Evolutionary conservation across 352 stramenopile genomes (phyloP).

Genomic region (Phytopythium delawarense): DNA sequence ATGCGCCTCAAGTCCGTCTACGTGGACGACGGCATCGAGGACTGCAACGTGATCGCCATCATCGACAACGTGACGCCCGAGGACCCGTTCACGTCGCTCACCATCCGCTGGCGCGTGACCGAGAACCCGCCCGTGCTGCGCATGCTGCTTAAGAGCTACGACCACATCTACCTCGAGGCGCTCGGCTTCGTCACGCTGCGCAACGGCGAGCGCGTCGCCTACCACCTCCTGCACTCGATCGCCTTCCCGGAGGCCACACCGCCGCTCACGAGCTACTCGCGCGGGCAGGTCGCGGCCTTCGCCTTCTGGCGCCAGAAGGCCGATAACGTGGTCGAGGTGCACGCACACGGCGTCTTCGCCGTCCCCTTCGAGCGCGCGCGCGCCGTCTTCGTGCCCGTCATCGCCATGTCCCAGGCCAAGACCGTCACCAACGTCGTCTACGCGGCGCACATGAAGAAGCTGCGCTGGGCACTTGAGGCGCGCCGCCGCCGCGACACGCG

Average conservation of each 20-base stretch:
- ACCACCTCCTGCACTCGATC: conserved; percentile 42
- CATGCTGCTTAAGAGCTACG: conserved; percentile 18
- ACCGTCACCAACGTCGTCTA: conserved; percentile 26
- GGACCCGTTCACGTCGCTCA: conserved; percentile 13
- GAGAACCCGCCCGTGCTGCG: conserved; percentile 13
- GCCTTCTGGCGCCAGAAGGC: conserved; percentile 29
- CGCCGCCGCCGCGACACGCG: conserved; percentile 5
- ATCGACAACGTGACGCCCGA: conserved; percentile 8
- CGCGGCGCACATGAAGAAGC: conserved; percentile 26
- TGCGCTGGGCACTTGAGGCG: conserved; percentile 21
- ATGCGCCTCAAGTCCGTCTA: conserved; percentile 10
- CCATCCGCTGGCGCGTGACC: conserved; percentile 10
- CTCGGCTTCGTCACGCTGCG: conserved; percentile 20
- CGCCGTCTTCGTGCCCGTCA: conserved; percentile 5
- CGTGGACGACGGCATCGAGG: conserved; percentile 10
- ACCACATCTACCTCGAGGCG: conserved; percentile 27
- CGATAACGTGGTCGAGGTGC: conserved; percentile 40
- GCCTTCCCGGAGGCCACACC: conserved; percentile 22
- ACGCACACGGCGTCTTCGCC: conserved; percentile 19
- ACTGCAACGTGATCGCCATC: conserved; percentile 10
- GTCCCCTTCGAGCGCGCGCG: conserved; percentile 8
- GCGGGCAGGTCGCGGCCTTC: conserved; percentile 44
- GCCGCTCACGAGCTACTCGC: conserved; percentile 15
- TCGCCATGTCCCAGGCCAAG: conserved; percentile 10
- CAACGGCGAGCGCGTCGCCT: conserved; percentile 29